These are phyloP conservation scores for Arthroderma uncinatum DNA, from an alignment of 2,329 filamentous ascomycete species.

Conservation along the genomic window DNA sequence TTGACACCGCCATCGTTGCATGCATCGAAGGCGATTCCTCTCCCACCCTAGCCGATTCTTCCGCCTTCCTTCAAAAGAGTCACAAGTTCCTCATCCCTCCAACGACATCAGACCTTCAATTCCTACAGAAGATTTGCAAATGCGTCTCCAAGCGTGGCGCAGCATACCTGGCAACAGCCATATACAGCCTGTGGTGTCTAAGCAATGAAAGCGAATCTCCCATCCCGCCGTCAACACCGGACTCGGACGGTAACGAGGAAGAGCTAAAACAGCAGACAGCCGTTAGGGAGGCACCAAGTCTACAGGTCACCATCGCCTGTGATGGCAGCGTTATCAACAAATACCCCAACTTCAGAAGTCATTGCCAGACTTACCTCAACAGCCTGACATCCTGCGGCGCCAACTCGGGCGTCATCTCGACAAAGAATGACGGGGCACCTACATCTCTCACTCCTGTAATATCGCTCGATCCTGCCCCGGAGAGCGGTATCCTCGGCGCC, in stretches of 20 bases:
- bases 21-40: slow-evolving; percentile 43
- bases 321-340: slow-evolving; percentile 44
- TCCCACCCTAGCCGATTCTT: slow-evolving; percentile 27
- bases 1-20: slow-evolving; percentile 50
- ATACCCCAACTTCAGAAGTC: slow-evolving; percentile 38
- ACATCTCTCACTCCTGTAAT: slow-evolving; percentile 21
- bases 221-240: slow-evolving; percentile 13
- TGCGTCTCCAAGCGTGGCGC: slow-evolving; percentile 49
- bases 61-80: slow-evolving; percentile 40
- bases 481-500: slow-evolving; percentile 37
- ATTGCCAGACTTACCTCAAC: slow-evolving; percentile 36
- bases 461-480: slow-evolving; percentile 32
- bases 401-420: not conserved
- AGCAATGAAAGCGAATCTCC: slow-evolving; percentile 38
- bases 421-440: not conserved
- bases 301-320: slow-evolving; percentile 37
- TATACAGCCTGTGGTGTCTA: slow-evolving; percentile 51
- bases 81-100: slow-evolving; percentile 40
- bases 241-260: slow-evolving; percentile 10
- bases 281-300: slow-evolving; percentile 15
- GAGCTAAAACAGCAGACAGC: slow-evolving; percentile 16
- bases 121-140: slow-evolving; percentile 43
- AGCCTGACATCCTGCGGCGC: slow-evolving; percentile 26
- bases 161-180: slow-evolving; percentile 51
- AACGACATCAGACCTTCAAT: slow-evolving; percentile 41